Percentiles rank a stretch among this genome's conserved stretches.
These are phyloP conservation scores for Mycena venus DNA, from an alignment of 768 basidiomycete genomes.

Conservation along the genomic window DNA sequence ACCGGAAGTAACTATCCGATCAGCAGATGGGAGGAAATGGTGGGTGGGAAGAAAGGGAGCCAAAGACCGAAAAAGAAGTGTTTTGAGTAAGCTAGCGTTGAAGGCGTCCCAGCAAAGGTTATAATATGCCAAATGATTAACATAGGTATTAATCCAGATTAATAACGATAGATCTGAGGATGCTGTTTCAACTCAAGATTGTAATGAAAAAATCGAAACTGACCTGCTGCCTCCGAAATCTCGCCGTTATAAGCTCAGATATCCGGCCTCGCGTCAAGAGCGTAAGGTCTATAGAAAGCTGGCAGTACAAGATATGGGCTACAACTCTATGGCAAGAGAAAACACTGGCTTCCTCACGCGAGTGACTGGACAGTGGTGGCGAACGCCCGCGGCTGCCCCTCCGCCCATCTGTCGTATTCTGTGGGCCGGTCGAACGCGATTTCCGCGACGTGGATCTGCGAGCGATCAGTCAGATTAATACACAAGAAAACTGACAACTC, in stretches of 20 bases:
- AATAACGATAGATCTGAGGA: too few relatives aligned
- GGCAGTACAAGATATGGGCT: neutral
- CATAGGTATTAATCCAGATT: neutral
- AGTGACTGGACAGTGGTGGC: slow-evolving; percentile 30
- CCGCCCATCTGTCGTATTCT: slow-evolving; percentile 70
- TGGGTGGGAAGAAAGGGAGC: neutral
- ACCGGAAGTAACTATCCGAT: too few relatives aligned
- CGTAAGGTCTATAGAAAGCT: neutral
- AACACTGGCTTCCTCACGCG: neutral
- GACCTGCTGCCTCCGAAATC: neutral
- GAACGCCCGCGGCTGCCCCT: slow-evolving; percentile 57
- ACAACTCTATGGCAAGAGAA: neutral
- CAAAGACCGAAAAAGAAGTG: neutral
- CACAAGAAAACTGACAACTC: slow-evolving; percentile 35
- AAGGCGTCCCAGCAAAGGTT: too few relatives aligned
- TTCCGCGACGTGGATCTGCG: slow-evolving; percentile 74
- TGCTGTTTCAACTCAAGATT: neutral
- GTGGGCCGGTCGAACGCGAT: slow-evolving; percentile 70
- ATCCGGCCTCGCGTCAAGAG: neutral
- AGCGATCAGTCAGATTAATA: neutral
- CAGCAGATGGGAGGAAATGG: neutral
- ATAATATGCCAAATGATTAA: too few relatives aligned
- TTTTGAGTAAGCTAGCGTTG: too few relatives aligned
- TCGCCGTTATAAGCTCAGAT: too few relatives aligned
- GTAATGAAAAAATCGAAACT: neutral